A percentile compares a stretch with the other conserved stretches of the same genome.
phyloP scores from a whole-genome alignment of 148 eudicot genomes.

The Rhododendron henanense region DNA sequence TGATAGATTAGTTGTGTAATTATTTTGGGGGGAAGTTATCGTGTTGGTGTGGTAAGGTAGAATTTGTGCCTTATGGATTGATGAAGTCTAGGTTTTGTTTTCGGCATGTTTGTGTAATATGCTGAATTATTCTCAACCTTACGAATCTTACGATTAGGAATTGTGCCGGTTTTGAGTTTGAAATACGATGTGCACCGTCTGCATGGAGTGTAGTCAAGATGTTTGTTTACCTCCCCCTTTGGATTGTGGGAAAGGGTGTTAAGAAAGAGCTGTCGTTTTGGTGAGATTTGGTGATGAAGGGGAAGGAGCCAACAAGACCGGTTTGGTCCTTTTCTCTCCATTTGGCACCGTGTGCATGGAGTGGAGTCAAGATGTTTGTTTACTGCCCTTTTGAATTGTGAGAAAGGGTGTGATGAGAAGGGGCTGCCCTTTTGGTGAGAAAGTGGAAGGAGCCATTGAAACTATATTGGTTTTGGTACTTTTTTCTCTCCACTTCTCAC shows the following conservation, averaged over 20 bases:
- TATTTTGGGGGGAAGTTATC: background rate
- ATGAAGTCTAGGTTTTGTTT: background rate
- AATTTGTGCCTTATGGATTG: background rate
- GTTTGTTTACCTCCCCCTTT: background rate
- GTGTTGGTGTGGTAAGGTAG: background rate
- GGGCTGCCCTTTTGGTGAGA: background rate
- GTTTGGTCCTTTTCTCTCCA: background rate
- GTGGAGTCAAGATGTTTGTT: background rate
- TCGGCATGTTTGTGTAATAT: background rate
- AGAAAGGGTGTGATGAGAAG: background rate
- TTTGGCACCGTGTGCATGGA: background rate
- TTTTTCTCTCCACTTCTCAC: background rate
- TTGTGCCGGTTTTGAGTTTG: background rate
- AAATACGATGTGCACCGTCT: background rate
- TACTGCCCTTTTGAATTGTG: background rate
- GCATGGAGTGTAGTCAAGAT: background rate
- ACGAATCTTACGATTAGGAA: background rate
- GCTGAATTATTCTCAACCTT: background rate
- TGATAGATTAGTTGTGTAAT: background rate
- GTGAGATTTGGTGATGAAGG: background rate
- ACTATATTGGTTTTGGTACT: background rate
- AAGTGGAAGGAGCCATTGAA: background rate
- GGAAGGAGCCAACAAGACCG: background rate
- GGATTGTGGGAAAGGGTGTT: background rate
- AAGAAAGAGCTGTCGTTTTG: background rate